These are phyloP conservation scores for Amanita rubescens DNA, from an alignment of 768 basidiomycete species.

Conservation along the genomic window DNA sequence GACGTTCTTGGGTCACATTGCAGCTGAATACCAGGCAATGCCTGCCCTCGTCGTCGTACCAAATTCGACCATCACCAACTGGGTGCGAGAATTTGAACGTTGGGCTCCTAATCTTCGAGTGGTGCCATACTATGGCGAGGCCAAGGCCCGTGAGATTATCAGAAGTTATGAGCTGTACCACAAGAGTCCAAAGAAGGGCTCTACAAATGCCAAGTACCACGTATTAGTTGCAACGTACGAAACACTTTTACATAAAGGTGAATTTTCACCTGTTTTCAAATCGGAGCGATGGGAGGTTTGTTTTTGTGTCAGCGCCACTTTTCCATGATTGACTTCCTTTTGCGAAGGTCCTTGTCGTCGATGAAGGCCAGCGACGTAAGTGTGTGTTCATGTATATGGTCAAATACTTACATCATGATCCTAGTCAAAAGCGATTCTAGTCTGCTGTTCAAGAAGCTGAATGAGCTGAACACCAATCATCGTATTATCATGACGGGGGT, in stretches of 20 bases:
- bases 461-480: slow-evolving; percentile 70
- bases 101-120: slow-evolving; percentile 73
- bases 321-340: neutral
- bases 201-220: slow-evolving; percentile 65
- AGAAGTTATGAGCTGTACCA: slow-evolving; percentile 78
- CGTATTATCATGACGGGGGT: slow-evolving; percentile 88
- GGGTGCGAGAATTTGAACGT: slow-evolving; percentile 90
- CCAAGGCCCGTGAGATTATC: slow-evolving; percentile 72
- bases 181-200: slow-evolving; percentile 27
- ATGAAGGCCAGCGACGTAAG: slow-evolving; percentile 89
- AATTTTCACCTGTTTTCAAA: slow-evolving; percentile 72
- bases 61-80: slow-evolving; percentile 92
- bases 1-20: slow-evolving; percentile 68
- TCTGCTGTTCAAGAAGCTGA: slow-evolving; percentile 75
- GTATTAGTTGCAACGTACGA: slow-evolving; percentile 94
- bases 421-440: slow-evolving; percentile 80
- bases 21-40: slow-evolving; percentile 46
- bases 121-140: slow-evolving; percentile 82
- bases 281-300: slow-evolving; percentile 80
- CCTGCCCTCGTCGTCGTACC: slow-evolving; percentile 92
- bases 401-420: neutral
- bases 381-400: slow-evolving; percentile 10
- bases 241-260: slow-evolving; percentile 58
- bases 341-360: slow-evolving; percentile 67
- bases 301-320: neutral